Evolutionary conservation across 1,284 basidiomycete species (phyloP), one percentile per base, ranked within the genome.

Genomic region (Boletus subluridellus): DNA sequence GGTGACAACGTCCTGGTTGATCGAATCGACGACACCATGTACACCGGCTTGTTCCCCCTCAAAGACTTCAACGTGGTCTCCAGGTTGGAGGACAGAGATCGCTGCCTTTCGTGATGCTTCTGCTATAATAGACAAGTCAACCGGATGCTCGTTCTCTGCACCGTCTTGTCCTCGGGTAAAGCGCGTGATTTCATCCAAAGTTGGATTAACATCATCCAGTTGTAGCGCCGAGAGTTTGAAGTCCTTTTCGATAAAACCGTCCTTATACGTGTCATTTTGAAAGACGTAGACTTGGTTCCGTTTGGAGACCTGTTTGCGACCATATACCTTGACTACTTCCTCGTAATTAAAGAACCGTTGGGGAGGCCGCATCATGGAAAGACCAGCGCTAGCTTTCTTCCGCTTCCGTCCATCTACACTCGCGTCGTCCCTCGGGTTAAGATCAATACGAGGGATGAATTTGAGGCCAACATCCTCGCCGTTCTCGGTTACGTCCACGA

Each of bases 241-340:
- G 72, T 99, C 96, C 77, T 98, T 98, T 78, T 98, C 92, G 67
- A 97, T 87, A 76, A 96, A 98, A 5, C 96, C 97, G 60, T 98
- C 90, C 65, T 86, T 87, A 79, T 91, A 99, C 9, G 94, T 94
- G 72, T 99, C 96, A 68, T 88, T 89, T 67, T 93, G 90, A 78
- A 98, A 99, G 53, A 93, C 84, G 66, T 85, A 93, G 38, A 83
- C 80, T 61, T 85, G 84, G 52, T 86, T 86, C 47, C 88, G 82
- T 68, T 86, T 86, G 39, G 85, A 81, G 28, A 95, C 89, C 46
- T 86, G 80, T 66, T 87, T 87, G 21, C 86, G 80, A 4, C 92
- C 92, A 68, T 94, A 95, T 12, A 91, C 90, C 69, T 92, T 94
- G 62, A 88, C 78, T 39, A 97, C 91, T 70, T 98, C 96, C 68